Conservation (phyloP, 768 basidiomycete genomes). For the Podaxis sp. region DNA sequence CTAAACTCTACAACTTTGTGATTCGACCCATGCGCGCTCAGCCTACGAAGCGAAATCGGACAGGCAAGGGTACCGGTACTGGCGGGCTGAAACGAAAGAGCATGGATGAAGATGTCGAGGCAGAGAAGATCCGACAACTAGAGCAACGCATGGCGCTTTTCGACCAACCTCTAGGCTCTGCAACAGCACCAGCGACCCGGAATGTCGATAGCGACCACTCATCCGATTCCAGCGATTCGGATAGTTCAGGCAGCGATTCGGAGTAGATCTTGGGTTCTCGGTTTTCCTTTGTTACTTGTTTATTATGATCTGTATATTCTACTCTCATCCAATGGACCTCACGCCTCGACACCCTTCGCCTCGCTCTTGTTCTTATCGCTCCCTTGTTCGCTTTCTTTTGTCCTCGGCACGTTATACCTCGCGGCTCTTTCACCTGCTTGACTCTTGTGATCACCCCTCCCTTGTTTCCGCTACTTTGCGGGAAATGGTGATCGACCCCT, state of each 20-base stretch:
- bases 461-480: not conserved
- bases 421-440: slow-evolving; percentile 19
- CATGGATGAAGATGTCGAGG: slow-evolving; percentile 96
- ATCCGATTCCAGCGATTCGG: slow-evolving; percentile 77
- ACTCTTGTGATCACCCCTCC: slow-evolving; percentile 13
- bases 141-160: slow-evolving; percentile 89
- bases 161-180: slow-evolving; percentile 53
- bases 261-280: slow-evolving; percentile 43
- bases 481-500: not conserved
- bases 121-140: slow-evolving; percentile 89
- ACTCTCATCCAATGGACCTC: slow-evolving; percentile 25
- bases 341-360: not conserved
- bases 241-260: slow-evolving; percentile 83
- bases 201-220: slow-evolving; percentile 70
- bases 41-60: slow-evolving; percentile 61
- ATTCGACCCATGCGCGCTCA: slow-evolving; percentile 69
- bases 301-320: slow-evolving; percentile 34
- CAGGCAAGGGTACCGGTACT: slow-evolving; percentile 80
- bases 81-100: slow-evolving; percentile 92
- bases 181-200: slow-evolving; percentile 35
- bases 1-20: slow-evolving; percentile 95
- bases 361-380: slow-evolving; percentile 13
- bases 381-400: slow-evolving; percentile 14
- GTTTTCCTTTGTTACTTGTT: slow-evolving; percentile 20
- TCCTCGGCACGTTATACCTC: slow-evolving; percentile 15